These are phyloP conservation scores for Panicum hallii DNA, from an alignment of 202 grass and related monocot genomes.

Conservation along the genomic window DNA sequence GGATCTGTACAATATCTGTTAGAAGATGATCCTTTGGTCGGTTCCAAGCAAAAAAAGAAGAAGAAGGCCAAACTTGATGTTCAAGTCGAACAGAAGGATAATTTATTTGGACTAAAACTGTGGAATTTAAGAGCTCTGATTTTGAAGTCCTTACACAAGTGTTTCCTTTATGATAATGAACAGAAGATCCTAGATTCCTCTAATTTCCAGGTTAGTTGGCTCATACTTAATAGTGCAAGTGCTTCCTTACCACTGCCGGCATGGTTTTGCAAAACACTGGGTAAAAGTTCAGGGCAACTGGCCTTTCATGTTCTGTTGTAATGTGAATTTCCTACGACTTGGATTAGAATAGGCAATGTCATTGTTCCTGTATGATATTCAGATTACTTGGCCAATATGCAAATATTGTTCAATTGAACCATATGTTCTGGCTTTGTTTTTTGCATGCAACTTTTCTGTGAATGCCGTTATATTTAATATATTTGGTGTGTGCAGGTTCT, in stretches of 20 bases:
- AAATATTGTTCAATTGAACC: background rate
- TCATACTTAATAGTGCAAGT: slow-evolving; percentile 11
- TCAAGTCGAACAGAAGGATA: slow-evolving; percentile 54
- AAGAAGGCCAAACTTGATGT: slow-evolving; percentile 78
- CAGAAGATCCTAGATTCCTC: slow-evolving; percentile 79
- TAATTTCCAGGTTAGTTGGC: slow-evolving; percentile 79
- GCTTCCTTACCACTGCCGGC: background rate
- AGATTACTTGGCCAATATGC: background rate
- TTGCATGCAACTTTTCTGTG: background rate
- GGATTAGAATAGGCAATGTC: background rate
- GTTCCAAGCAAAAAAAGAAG: slow-evolving; percentile 81
- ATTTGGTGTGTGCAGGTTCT: slow-evolving; percentile 57
- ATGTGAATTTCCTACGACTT: slow-evolving; percentile 8
- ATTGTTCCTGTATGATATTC: background rate
- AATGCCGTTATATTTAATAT: background rate
- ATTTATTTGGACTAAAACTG: slow-evolving; percentile 51
- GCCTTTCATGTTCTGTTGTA: slow-evolving; percentile 4
- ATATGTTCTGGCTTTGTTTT: background rate
- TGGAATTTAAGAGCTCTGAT: slow-evolving; percentile 86
- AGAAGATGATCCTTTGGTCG: slow-evolving; percentile 51
- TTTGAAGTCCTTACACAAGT: slow-evolving; percentile 82
- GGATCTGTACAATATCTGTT: slow-evolving; percentile 74
- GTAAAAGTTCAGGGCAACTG: background rate
- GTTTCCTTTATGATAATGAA: slow-evolving; percentile 87
- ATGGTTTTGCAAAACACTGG: background rate